Base-by-base conservation (phyloP, 1,284 basidiomycete species). In the Cutaneotrichosporon sp. region DNA sequence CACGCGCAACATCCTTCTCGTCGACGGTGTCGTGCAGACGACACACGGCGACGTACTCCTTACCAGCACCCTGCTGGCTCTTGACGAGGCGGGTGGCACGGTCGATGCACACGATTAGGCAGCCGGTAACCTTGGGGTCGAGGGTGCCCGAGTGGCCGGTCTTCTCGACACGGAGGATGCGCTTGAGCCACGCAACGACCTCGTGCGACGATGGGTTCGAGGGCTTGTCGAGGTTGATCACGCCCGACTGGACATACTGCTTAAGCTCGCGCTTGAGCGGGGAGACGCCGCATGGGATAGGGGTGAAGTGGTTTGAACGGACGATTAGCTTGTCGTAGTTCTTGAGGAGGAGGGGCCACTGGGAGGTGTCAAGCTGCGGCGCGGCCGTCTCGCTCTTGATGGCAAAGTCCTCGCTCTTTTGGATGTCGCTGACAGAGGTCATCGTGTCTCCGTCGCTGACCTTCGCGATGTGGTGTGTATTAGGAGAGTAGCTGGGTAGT, bases 201-300 rank as follows among this genome's bases (percentile, higher is more conserved):
- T 99, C 96, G 78, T 99, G 96, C n/a, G 94, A 97, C 5, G 96
- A 98, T 8, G 96, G 96, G 78, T 98, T 99, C 44, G 94, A 97
- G 24, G 96, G 96, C 75, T 99, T 99, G 82, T 99, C 96, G 63
- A 98, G 81, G 50, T 51, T 51, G 76, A 99, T 98, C 54, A 97
- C 90, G 64, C 96, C 96, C 59, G 92, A 91, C 86, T 92, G 92
- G 76, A 98, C 84, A 76, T 98, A 97, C 54, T 83, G 81, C 24
- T 81, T 78, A 52, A 97, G 86, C 70, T 97, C 93, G 52, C 94
- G 85, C 79, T 96, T 97, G 67, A 97, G 79, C 29, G 93, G 94
- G 65, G 86, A 90, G 29, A 49, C 33, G 27, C 54, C 71, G 44
- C 76, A 74, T 25, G 94, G 91, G 68, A 99, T 97, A 60, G 96